phyloP scores from a whole-genome alignment of 1,139 yeast genomes.

The Candida gigantensis region DNA sequence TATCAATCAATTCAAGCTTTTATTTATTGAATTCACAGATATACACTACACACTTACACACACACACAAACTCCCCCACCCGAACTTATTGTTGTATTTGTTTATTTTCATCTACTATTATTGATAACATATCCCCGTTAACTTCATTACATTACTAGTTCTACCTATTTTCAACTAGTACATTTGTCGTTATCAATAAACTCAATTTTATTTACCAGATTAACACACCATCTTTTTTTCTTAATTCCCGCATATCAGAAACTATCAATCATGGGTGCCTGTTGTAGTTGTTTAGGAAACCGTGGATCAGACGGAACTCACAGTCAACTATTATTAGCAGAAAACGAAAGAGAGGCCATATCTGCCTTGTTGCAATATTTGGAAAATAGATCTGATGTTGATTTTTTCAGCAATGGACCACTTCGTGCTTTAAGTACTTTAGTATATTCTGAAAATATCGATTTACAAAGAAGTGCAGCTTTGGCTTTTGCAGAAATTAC shows the following conservation, averaged over 20 bases:
- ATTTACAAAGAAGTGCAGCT: conserved; percentile 95
- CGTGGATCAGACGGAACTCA: conserved; percentile 48
- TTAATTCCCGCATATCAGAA: not conserved
- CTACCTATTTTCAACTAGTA: not conserved
- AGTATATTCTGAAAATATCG: conserved; percentile 92
- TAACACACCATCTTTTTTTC: not conserved
- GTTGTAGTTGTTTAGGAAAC: conserved; percentile 60
- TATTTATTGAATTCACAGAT: too few species aligned
- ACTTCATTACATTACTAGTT: too few species aligned
- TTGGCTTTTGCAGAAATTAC: conserved; percentile 98
- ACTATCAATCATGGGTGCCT: conserved; percentile 56
- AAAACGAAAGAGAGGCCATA: conserved; percentile 95
- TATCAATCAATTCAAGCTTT: too few species aligned
- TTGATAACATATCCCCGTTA: too few species aligned
- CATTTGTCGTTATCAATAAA: not conserved
- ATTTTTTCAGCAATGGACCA: conserved; percentile 90
- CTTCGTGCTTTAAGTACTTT: conserved; percentile 86
- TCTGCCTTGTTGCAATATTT: conserved; percentile 84
- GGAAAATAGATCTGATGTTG: conserved; percentile 82
- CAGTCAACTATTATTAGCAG: conserved; percentile 85
- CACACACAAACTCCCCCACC: too few species aligned
- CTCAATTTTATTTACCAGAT: too few species aligned
- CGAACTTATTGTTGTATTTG: too few species aligned
- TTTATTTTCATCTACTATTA: too few species aligned
- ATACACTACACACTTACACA: too few species aligned